Evolutionary conservation across 441 rosid genomes (phyloP).

Genomic region (Pelargonium myrrhifolium): DNA sequence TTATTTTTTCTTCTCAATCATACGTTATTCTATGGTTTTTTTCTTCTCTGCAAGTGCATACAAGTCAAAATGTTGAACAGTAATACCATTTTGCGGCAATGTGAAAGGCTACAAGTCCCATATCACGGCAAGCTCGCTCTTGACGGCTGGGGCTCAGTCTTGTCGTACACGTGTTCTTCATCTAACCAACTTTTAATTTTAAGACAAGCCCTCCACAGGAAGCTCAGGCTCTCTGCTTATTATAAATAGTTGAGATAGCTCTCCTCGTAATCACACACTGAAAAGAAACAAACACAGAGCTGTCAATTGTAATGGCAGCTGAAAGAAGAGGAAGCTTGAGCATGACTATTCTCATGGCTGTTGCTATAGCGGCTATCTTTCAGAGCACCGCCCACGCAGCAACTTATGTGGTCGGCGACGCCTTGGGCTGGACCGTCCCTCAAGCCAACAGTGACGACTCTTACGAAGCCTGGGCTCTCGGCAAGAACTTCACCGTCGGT

Average conservation of each 20-base stretch:
- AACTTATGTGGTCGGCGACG: conserved; percentile 18
- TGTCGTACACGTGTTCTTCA: conserved; percentile 16
- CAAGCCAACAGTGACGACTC: conserved; percentile 8
- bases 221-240: neutral
- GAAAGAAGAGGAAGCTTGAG: neutral
- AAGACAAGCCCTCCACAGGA: too few species aligned
- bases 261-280: neutral
- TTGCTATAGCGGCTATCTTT: neutral
- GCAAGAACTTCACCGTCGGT: conserved; percentile 15
- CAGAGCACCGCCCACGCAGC: neutral
- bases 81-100: conserved; percentile 20
- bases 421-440: conserved; percentile 20
- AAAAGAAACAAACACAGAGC: neutral
- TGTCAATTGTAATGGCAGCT: neutral
- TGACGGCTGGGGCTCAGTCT: neutral
- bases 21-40: too few species aligned
- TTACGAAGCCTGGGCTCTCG: conserved; percentile 18
- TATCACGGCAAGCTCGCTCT: conserved; percentile 13
- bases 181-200: neutral
- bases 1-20: too few species aligned
- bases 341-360: neutral
- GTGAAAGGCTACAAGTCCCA: conserved; percentile 8
- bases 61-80: conserved; percentile 21
- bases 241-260: neutral
- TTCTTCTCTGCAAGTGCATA: too few species aligned